Conservation (phyloP, 768 basidiomycete genomes). For the Lactarius vividus region DNA sequence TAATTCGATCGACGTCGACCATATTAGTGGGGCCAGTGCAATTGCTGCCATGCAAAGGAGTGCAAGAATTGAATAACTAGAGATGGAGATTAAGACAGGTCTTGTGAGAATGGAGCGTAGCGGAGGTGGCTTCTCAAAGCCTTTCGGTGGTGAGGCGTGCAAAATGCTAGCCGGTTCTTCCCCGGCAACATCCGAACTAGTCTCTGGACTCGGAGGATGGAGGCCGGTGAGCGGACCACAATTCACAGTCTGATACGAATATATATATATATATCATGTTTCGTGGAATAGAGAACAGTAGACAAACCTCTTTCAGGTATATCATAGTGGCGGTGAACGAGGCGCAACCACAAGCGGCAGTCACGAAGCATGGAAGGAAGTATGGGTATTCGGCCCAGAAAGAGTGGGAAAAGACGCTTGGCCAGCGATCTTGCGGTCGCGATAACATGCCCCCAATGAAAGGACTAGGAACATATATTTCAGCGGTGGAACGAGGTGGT, state of each 20-base stretch:
- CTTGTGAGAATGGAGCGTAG: conserved; percentile 33
- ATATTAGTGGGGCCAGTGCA: conserved; percentile 46
- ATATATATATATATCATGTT: neutral
- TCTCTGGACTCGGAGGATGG: neutral
- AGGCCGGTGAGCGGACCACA: too few relatives aligned
- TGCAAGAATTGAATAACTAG: conserved; percentile 43
- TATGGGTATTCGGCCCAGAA: conserved; percentile 31
- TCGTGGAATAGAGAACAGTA: neutral
- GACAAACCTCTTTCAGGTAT: conserved; percentile 9
- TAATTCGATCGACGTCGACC: conserved; percentile 33
- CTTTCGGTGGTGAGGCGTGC: neutral
- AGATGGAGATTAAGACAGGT: conserved; percentile 40
- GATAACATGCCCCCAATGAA: conserved; percentile 28
- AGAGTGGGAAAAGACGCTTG: conserved; percentile 15
- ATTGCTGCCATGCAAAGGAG: conserved; percentile 42
- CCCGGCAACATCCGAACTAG: neutral
- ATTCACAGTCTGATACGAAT: neutral
- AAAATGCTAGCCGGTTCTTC: neutral
- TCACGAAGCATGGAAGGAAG: conserved; percentile 27
- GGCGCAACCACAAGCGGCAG: neutral
- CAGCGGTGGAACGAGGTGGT: too few relatives aligned
- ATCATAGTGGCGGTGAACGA: neutral
- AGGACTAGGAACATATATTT: conserved; percentile 15
- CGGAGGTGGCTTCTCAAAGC: conserved; percentile 22
- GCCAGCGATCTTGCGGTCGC: conserved; percentile 28